These are phyloP conservation scores for Pseudogymnoascus sp. DNA, from an alignment of 2,329 filamentous ascomycete species.

Conservation along the genomic window DNA sequence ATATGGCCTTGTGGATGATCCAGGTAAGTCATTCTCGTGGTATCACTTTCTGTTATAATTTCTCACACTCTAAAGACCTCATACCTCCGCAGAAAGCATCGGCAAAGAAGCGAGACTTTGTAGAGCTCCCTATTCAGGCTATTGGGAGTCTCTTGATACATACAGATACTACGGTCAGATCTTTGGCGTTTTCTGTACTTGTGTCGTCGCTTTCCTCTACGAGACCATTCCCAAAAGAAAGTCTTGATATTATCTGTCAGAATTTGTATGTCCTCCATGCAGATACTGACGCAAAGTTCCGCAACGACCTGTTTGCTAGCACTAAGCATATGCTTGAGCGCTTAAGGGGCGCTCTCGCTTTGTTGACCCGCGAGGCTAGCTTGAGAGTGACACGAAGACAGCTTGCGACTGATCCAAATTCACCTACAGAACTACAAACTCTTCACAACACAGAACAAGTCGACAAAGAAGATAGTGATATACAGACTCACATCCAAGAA, in stretches of 20 bases:
- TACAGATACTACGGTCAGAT: constrained; percentile 57
- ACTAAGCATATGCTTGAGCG: constrained; percentile 71
- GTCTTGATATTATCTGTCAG: constrained; percentile 54
- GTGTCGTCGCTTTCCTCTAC: constrained; percentile 69
- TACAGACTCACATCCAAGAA: constrained; percentile 33
- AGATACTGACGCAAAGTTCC: constrained; percentile 78
- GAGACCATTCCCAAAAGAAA: constrained; percentile 57
- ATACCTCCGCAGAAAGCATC: constrained; percentile 31
- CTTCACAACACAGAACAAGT: constrained; percentile 1
- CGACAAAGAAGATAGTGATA: constrained; percentile 2
- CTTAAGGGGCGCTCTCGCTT: constrained; percentile 57
- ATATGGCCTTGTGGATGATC: constrained; percentile 60
- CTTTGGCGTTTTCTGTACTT: constrained; percentile 74
- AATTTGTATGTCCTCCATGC: constrained; percentile 68
- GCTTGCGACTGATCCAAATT: constrained; percentile 20
- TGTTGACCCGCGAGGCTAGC: constrained; percentile 37
- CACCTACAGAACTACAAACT: constrained; percentile 17
- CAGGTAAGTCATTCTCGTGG: constrained; percentile 37
- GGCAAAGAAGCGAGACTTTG: constrained; percentile 26
- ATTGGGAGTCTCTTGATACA: constrained; percentile 47
- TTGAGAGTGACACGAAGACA: constrained; percentile 7
- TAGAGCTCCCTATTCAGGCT: constrained; percentile 35
- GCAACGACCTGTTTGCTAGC: constrained; percentile 70
- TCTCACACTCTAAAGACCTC: constrained; percentile 14
- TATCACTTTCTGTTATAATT: constrained; percentile 11